Evolutionary conservation across 129 eudicot species (phyloP).

Genomic region (Saussurea involucrata): DNA sequence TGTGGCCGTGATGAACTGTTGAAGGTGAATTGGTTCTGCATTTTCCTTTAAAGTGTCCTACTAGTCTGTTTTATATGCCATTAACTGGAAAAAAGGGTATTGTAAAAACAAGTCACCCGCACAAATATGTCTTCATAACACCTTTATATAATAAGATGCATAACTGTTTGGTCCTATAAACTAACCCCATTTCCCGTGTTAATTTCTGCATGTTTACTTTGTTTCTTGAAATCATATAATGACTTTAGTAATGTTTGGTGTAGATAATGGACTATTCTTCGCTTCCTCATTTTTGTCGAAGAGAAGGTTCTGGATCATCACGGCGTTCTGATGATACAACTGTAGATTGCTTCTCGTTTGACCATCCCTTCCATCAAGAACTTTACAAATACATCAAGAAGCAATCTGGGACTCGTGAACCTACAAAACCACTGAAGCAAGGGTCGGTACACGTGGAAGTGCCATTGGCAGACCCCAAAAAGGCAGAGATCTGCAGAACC

Average conservation of each 20-base stretch:
- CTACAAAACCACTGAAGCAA: conserved; percentile 41
- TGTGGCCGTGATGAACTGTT: conserved; percentile 64
- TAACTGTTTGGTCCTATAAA: not conserved
- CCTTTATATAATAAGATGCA: not conserved
- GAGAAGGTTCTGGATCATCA: conserved; percentile 54
- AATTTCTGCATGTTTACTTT: not conserved
- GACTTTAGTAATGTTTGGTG: conserved; percentile 6
- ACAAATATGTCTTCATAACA: not conserved
- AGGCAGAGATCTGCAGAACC: conserved; percentile 42
- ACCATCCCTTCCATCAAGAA: conserved; percentile 69
- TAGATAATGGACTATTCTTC: conserved; percentile 71
- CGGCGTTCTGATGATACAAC: conserved; percentile 21
- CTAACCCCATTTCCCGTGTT: too few relatives aligned
- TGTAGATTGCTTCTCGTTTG: conserved; percentile 53
- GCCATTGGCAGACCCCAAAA: conserved; percentile 43
- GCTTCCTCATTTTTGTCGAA: conserved; percentile 70
- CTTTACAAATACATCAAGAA: conserved; percentile 60
- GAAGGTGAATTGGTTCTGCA: conserved; percentile 33
- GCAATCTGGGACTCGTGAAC: conserved; percentile 34
- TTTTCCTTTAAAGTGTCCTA: not conserved
- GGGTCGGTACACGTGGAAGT: conserved; percentile 59
- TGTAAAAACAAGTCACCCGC: not conserved
- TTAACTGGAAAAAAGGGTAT: not conserved
- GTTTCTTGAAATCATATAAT: not conserved
- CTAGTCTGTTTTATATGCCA: not conserved